phyloP scores from a whole-genome alignment of 2,329 filamentous ascomycete species.

The Hymenoscyphus scutula region DNA sequence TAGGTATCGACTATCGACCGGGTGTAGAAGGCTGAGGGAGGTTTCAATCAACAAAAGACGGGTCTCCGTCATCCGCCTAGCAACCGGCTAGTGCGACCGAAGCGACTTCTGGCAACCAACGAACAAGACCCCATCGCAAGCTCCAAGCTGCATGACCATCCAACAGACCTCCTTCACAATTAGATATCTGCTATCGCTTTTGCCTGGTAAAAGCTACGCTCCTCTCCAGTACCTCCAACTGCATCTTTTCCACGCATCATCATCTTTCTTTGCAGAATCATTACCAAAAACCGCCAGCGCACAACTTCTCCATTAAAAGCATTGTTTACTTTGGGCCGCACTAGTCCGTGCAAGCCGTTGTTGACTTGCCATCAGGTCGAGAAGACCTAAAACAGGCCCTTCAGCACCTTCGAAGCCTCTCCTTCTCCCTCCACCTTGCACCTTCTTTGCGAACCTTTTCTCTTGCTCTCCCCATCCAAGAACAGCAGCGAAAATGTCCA shows the following conservation, averaged over 20 bases:
- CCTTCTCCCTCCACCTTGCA: slow-evolving; percentile 9
- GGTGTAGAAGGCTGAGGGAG: not conserved
- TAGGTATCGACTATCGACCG: not conserved
- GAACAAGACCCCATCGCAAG: no score
- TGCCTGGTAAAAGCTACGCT: not conserved
- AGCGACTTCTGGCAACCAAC: no score
- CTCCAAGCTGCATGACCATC: no score
- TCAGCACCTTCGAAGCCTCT: not conserved
- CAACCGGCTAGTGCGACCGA: no score
- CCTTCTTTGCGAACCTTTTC: slow-evolving; percentile 22
- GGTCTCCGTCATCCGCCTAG: not conserved
- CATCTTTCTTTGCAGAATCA: not conserved
- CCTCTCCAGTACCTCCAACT: not conserved
- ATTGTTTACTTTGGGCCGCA: slow-evolving; percentile 2
- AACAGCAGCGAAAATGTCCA: slow-evolving; percentile 26
- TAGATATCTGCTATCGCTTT: not conserved
- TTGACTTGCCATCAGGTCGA: not conserved
- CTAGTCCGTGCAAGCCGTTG: not conserved
- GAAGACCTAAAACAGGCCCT: slow-evolving; percentile 4
- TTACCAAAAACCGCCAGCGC: not conserved
- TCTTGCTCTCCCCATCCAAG: slow-evolving; percentile 12
- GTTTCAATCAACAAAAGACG: not conserved
- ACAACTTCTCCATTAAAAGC: not conserved
- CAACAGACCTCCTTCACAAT: no score
- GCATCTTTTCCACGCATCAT: not conserved